phyloP scores from a whole-genome alignment of 805 yeast species.

The Saturnispora zaruensis region DNA sequence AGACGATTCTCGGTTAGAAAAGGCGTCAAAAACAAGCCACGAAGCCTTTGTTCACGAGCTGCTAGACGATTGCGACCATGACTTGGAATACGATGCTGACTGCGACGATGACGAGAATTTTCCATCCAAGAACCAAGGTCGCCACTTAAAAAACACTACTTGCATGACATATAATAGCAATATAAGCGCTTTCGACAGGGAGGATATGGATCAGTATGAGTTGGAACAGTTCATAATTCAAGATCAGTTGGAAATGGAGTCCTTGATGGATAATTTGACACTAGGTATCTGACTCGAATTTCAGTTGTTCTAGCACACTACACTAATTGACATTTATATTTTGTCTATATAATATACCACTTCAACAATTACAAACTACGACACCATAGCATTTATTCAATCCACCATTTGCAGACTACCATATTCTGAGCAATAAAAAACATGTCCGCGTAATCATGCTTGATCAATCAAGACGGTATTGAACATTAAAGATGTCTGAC shows the following conservation, averaged over 20 bases:
- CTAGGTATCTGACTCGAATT: conserved; percentile 8
- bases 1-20: conserved; percentile 9
- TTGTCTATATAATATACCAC: neutral
- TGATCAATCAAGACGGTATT: neutral
- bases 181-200: neutral
- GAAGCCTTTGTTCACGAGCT: conserved; percentile 16
- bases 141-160: neutral
- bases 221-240: conserved; percentile 25
- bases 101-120: conserved; percentile 10
- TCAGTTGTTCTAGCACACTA: too few relatives aligned
- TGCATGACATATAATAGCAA: neutral
- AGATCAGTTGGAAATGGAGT: conserved; percentile 24
- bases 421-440: neutral
- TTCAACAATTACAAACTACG: neutral
- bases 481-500: conserved; percentile 25
- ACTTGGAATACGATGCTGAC: conserved; percentile 24
- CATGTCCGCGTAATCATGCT: neutral
- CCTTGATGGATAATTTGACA: conserved; percentile 12
- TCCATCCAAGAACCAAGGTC: neutral
- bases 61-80: conserved; percentile 18
- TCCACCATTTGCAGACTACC: too few relatives aligned
- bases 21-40: conserved; percentile 17
- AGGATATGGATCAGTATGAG: conserved; percentile 10
- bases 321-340: too few relatives aligned
- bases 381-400: too few relatives aligned